Evolutionary conservation across 1,284 basidiomycete genomes (phyloP), one percentile per base, ranked within the genome.

Genomic region (Apiotrichum brassicae): DNA sequence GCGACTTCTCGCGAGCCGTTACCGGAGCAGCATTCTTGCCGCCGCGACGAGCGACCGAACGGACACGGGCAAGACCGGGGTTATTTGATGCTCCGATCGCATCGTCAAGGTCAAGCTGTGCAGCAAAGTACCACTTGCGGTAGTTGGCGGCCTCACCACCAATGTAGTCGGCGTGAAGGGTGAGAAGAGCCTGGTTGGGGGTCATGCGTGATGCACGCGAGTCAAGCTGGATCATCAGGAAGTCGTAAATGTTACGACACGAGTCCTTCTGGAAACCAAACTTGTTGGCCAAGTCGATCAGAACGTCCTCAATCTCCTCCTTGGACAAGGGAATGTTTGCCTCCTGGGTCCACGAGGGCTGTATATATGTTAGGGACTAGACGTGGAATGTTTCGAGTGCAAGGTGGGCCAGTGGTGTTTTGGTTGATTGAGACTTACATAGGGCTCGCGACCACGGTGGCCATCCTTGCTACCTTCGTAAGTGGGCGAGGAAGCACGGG

Each of bases 111-210:
- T 98, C 93, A 56, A 99, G 86, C 73, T 99, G 94, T 22, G 94
- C 93, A 18, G 94, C 95, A 76, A 98, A 99, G 77, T 99, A 99
- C 94, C 95, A 98, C 74, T 93, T 94, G 57, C 92, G 87, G 75
- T 95, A 95, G 76, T 95, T 95, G 48, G 91, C 88, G 65, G 94
- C 85, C 69, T 91, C 88, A 4, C 95, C 94, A 43, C 95, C 95
- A 68, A 99, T 97, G 75, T 97, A 98, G 73, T 98, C 94, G 54
- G 94, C 93, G 69, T 99, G 94, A 7, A 99, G 80, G 0, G 94
- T 97, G 49, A 93, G 78, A 23, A 95, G 80, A 1, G 94, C 94
- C 71, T 95, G 91, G 69, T 91, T 87, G 9, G 95, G 92, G 3
- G 90, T 85, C 94, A 98, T 98, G 46, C 95, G 84, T n/a, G 90